Conservation (phyloP, 1,284 basidiomycete species). For the Ceratobasidium sp. region DNA sequence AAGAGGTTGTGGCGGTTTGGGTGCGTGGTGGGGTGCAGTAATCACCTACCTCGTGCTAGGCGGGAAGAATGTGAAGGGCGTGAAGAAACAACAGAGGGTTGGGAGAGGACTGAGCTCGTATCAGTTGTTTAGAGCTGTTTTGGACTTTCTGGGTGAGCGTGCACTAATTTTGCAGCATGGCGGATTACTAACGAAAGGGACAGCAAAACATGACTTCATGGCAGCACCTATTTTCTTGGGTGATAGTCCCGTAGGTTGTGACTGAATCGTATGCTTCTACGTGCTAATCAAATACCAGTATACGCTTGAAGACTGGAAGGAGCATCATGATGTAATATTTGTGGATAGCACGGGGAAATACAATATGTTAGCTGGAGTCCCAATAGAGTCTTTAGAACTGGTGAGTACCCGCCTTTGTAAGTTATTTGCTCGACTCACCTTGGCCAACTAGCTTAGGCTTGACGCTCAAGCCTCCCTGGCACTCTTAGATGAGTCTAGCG, state of each 20-base stretch:
- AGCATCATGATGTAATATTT: slow-evolving; percentile 65
- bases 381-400: slow-evolving; percentile 64
- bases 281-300: slow-evolving; percentile 45
- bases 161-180: background rate
- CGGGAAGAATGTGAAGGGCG: slow-evolving; percentile 56
- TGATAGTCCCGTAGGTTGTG: slow-evolving; percentile 62
- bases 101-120: slow-evolving; percentile 86
- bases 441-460: slow-evolving; percentile 71
- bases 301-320: slow-evolving; percentile 72
- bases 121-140: slow-evolving; percentile 84
- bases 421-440: background rate
- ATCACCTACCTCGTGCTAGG: slow-evolving; percentile 81
- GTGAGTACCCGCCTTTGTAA: slow-evolving; percentile 50
- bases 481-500: slow-evolving; percentile 64
- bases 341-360: slow-evolving; percentile 85
- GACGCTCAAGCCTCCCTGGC: slow-evolving; percentile 84
- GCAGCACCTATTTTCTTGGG: slow-evolving; percentile 72
- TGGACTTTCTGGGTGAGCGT: slow-evolving; percentile 80
- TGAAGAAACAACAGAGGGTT: slow-evolving; percentile 55
- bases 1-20: slow-evolving; percentile 76
- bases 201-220: slow-evolving; percentile 81
- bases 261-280: slow-evolving; percentile 56
- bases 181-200: background rate
- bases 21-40: slow-evolving; percentile 78
- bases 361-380: slow-evolving; percentile 86